Base-by-base conservation (phyloP, 805 yeast species). In the Peterozyma toletana region DNA sequence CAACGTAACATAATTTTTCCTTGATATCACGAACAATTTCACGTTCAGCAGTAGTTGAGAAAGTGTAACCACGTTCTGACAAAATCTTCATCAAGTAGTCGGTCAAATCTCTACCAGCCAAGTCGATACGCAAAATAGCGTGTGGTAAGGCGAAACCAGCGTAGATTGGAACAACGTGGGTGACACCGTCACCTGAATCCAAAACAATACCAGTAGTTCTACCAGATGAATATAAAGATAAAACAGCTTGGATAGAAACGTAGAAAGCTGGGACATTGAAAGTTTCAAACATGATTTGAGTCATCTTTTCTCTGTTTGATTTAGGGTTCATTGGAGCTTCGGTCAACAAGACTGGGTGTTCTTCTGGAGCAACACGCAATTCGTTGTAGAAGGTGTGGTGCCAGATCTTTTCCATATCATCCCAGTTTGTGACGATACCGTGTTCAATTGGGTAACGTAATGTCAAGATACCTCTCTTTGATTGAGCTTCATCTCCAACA, bases 301-400 rank as follows among this genome's bases (percentile, higher is more conserved):
- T 91, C 98, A 93, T 93, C 85, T 93, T 93, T 80, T 93, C 98
- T 81, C 98, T 89, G 90, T 93, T 93, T 57, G 93, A 82, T 76
- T 91, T 93, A 68, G 99, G 99, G 79, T 93, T 93, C 88, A 89
- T 86, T 73, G 99, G 99, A 56, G 99, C 99, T 82, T 93, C 99
- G 57, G 99, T 93, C 75, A 93, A 83, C 70, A 93, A 77, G 62
- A 91, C 96, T 70, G 98, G 97, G 81, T 93, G 99, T 77, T 93
- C 99, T 76, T 93, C 99, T 73, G 98, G 98, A 49, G 97, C 97
- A 70, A 93, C 97, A 78, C 98, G 88, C 75, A 93, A 85, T 78
- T 93, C 99, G 77, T 93, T 93, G 91, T 90, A 91, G 83, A 93
- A 93, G 62, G 98, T 93, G 82, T 93, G 99, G 75, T 93, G 98